Conservation (phyloP, 139 green algal genomes). For the Micromonas commoda region DNA sequence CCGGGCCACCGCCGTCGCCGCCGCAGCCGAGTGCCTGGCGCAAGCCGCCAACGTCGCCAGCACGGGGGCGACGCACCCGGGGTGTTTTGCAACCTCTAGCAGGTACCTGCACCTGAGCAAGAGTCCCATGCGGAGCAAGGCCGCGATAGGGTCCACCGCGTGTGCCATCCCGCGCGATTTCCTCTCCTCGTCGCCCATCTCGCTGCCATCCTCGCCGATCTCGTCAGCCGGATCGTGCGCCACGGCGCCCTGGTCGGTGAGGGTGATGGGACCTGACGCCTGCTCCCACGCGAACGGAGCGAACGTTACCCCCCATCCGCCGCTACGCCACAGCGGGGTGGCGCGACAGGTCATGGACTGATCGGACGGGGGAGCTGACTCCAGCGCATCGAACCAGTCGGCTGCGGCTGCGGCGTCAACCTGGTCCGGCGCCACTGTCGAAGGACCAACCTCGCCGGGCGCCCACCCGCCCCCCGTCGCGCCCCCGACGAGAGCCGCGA, state of each 20-base stretch:
- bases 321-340: background rate
- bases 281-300: background rate
- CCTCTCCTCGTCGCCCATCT: background rate
- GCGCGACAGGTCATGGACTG: background rate
- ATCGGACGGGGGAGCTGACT: background rate
- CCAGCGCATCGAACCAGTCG: background rate
- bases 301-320: background rate
- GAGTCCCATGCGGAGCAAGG: background rate
- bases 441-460: background rate
- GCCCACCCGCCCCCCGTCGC: background rate
- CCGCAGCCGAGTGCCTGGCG: background rate
- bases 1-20: background rate
- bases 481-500: background rate
- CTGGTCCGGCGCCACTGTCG: background rate
- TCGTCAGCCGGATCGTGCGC: background rate
- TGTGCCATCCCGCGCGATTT: background rate
- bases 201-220: background rate
- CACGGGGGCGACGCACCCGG: background rate
- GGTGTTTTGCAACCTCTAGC: background rate
- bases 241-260: background rate
- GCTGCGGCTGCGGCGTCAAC: too few relatives aligned
- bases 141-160: conserved; percentile 4
- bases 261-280: background rate
- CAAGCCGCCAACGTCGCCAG: background rate
- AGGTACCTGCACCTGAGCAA: background rate